These are phyloP conservation scores for Suillus luteus DNA, from an alignment of 768 basidiomycete species.

Conservation along the genomic window DNA sequence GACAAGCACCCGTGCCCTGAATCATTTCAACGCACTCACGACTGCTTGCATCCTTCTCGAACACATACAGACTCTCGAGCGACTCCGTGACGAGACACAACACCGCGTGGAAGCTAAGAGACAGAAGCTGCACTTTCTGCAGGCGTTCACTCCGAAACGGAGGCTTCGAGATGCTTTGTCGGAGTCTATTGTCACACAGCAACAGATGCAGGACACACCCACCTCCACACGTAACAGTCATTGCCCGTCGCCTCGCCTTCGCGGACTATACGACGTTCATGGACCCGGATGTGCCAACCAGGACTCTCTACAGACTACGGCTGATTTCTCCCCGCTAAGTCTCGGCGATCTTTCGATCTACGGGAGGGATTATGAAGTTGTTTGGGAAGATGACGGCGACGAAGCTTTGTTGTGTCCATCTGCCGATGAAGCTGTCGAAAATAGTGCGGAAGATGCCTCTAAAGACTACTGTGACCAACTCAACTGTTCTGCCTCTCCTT, in stretches of 20 bases:
- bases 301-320: constrained; percentile 25
- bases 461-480: background rate
- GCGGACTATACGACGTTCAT: constrained; percentile 32
- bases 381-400: constrained; percentile 31
- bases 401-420: constrained; percentile 26
- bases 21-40: constrained; percentile 27
- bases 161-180: background rate
- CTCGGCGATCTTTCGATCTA: constrained; percentile 6
- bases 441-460: background rate
- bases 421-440: constrained; percentile 24
- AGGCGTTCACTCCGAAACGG: background rate
- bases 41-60: constrained; percentile 32
- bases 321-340: constrained; percentile 27
- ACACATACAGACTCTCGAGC: constrained; percentile 27
- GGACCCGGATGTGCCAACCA: constrained; percentile 29
- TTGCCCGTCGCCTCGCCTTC: constrained; percentile 29
- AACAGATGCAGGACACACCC: constrained; percentile 23
- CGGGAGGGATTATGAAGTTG: constrained; percentile 15
- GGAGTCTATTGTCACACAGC: background rate
- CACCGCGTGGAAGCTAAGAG: constrained; percentile 4
- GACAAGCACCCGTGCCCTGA: constrained; percentile 6
- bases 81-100: constrained; percentile 10
- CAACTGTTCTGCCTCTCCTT: constrained; percentile 14
- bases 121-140: constrained; percentile 2
- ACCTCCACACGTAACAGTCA: constrained; percentile 11